These are phyloP conservation scores for Apiotrichum montevideense DNA, from an alignment of 1,284 basidiomycete genomes.

Conservation along the genomic window DNA sequence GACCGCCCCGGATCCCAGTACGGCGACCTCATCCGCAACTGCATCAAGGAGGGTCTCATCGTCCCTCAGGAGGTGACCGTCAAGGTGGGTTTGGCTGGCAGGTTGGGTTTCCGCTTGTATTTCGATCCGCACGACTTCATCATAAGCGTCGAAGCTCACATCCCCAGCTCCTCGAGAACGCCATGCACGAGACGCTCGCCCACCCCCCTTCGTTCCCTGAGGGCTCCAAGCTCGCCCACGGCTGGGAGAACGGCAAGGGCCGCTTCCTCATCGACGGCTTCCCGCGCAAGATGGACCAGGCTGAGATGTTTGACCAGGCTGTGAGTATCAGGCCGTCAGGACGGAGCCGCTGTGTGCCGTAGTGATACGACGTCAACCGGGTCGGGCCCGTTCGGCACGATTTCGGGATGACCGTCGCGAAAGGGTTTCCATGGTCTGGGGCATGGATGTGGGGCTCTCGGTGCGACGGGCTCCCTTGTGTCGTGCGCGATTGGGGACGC, in stretches of 20 bases:
- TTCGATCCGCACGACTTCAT: no score
- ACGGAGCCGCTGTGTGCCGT: no score
- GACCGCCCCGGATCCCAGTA: slow-evolving; percentile 76
- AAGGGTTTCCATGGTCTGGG: no score
- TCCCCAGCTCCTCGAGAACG: slow-evolving; percentile 71
- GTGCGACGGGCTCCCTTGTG: no score
- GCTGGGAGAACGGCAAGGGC: slow-evolving; percentile 68
- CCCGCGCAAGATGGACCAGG: slow-evolving; percentile 98
- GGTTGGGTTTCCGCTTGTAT: background rate
- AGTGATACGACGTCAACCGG: no score
- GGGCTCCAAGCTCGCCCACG: slow-evolving; percentile 29
- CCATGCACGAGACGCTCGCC: slow-evolving; percentile 66
- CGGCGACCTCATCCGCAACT: slow-evolving; percentile 78
- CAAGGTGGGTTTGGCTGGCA: slow-evolving; percentile 50
- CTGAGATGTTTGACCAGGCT: slow-evolving; percentile 80
- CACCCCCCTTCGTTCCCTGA: slow-evolving; percentile 29
- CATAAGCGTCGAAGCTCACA: background rate
- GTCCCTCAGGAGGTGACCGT: slow-evolving; percentile 97
- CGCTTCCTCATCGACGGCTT: slow-evolving; percentile 97
- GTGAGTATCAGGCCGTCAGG: slow-evolving; percentile 50
- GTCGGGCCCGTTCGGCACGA: no score
- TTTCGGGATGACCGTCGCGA: no score
- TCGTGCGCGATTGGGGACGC: no score
- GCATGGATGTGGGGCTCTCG: no score
- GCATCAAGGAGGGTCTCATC: slow-evolving; percentile 88